Base-by-base conservation (phyloP, 768 basidiomycete species). In the Nidularia sp. region DNA sequence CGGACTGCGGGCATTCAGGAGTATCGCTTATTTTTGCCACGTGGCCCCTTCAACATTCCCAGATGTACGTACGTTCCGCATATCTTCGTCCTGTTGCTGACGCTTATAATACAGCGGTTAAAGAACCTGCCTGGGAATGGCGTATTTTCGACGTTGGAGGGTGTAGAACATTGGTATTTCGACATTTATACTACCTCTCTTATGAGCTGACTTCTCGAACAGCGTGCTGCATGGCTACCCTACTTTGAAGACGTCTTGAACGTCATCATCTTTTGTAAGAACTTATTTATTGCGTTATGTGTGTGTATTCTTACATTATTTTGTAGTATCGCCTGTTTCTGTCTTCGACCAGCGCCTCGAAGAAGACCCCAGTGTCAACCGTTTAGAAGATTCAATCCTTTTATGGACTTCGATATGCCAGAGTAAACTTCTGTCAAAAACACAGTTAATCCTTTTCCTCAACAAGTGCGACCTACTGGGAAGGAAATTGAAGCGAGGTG, bases 1-100 rank as follows among this genome's bases (percentile, higher is more conserved):
- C 76, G 85, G 2, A 89, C 87, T 0, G 68, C 85, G 15, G 86
- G 85, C 0, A 80, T 90, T 0, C 84, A 88, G 53, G 88, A 89
- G 60, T 81, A 87, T 63, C 70, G 73, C 15, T 80, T 88, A 10
- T 73, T 83, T 45, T 81, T 83, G 6, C 64, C 71, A 48, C 66
- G 73, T 71, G 29, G 18, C 47, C 13, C 33, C 39, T 15, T 35
- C 44, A 5, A 46, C 46, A 0, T 46, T 25, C 34, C 22, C 12
- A 5, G 0, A 45, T 42, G 1, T 22, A 8, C 6, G 25, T 42
- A 25, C 5, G 0, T 35, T 31, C 39, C 33, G 15, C 22, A 13
- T 35, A 32, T 34, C 49, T 49, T 22, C 34, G 45, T 35, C 34
- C 45, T 49, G 22, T 46, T 46, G 45, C 3, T 35, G 45, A 57